These are phyloP conservation scores for Xylaria sp. DNA, from an alignment of 2,329 filamentous ascomycete genomes.

Conservation along the genomic window DNA sequence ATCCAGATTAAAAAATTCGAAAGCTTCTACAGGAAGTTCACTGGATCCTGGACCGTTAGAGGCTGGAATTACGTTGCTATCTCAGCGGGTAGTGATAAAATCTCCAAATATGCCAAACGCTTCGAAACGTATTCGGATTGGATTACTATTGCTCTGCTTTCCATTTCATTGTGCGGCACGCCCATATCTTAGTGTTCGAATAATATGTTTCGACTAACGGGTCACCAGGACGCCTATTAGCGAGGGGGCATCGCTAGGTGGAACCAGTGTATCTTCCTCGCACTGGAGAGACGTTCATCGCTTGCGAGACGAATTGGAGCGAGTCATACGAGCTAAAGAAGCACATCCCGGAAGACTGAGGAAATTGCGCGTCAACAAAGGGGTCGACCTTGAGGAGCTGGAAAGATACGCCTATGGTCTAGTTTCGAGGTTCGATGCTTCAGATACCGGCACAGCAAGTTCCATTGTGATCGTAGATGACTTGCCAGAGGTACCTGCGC, in stretches of 20 bases:
- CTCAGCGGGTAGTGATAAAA: constrained; percentile 11
- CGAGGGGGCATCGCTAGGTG: not conserved
- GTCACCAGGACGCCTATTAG: constrained; percentile 16
- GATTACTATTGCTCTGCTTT: constrained; percentile 23
- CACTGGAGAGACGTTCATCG: constrained; percentile 1
- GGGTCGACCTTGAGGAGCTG: constrained; percentile 7
- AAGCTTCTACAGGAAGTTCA: constrained; percentile 11
- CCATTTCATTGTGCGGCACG: constrained; percentile 13
- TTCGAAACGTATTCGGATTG: constrained; percentile 23
- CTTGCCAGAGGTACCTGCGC: not conserved
- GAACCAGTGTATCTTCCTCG: not conserved
- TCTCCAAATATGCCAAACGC: constrained; percentile 14
- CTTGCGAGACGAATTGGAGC: constrained; percentile 10
- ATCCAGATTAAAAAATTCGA: constrained; percentile 13
- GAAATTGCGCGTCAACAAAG: constrained; percentile 17
- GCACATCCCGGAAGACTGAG: constrained; percentile 19
- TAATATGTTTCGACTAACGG: constrained; percentile 9
- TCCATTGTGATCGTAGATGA: constrained; percentile 10
- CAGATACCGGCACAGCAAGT: not conserved
- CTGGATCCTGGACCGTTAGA: constrained; percentile 15
- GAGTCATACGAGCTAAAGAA: constrained; percentile 6
- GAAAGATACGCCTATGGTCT: constrained; percentile 18
- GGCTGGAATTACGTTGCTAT: constrained; percentile 18
- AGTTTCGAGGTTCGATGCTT: constrained; percentile 12
- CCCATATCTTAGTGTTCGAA: not conserved